Base-by-base conservation (phyloP, 2,329 filamentous ascomycete genomes). In the Orbilia ellipsospora region DNA sequence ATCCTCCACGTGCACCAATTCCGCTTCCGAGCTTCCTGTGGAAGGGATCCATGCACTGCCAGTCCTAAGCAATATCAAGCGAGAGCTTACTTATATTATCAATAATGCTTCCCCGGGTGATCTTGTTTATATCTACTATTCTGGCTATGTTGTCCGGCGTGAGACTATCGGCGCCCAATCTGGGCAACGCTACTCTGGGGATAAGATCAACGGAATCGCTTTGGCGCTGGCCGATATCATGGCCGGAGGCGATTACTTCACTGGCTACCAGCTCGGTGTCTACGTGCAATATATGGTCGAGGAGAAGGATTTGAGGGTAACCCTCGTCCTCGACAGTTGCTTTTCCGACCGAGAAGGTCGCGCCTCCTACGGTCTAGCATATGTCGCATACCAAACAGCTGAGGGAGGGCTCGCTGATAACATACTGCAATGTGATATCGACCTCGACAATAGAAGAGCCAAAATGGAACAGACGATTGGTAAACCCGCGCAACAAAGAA, bases 211-310 rank as follows among this genome's bases (percentile, higher is more conserved):
- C 0, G 64, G 64, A 13, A 62, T 44, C 1, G 70, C 70, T n/a
- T 61, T 75, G 7, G 70, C 70, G 12, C 57, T 66, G 3, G 61
- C 70, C 12, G 70, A 75, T 45, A 63, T 68, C 15, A 75, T 75
- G 70, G 28, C 15, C 12, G 63, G 57, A 48, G 70, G 70, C 5
- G 50, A 50, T 0, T 75, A 73, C 50, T 52, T 75, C 13, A 75
- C 70, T 1, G 70, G 63, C 1, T 69, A 75, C 50, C 63, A 64
- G 31, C 51, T 75, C 7, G 63, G 70, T 2, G 57, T 50, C 0
- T 64, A 59, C 36, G 28, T 64, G 6, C 63, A 60, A 23, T 1
- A n/a, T 23, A 75, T 75, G 70, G 70, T 75, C 2, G 12, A 54
- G 31, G 6, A 52, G 8, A 67, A 60, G 15, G 18, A 50, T 1